Conservation (phyloP, 345 rosid species). For the Camelina laxa region DNA sequence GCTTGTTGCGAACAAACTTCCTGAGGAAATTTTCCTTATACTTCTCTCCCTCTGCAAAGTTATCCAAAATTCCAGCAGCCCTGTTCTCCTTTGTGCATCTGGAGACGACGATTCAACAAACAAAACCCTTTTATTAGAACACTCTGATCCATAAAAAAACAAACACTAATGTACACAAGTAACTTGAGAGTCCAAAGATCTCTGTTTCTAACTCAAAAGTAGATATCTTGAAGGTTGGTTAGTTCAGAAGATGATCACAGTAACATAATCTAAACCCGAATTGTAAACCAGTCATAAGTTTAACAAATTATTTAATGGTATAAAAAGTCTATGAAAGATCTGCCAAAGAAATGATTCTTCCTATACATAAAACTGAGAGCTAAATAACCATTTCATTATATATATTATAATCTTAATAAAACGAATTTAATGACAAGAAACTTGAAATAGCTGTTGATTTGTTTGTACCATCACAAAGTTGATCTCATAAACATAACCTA, state of each 20-base stretch:
- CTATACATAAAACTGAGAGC: neutral
- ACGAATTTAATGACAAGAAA: too few species aligned
- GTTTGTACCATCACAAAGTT: neutral
- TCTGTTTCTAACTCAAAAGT: neutral
- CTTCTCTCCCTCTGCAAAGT: conserved; percentile 82
- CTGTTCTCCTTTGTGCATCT: conserved; percentile 89
- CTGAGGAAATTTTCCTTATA: conserved; percentile 75
- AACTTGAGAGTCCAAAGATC: neutral
- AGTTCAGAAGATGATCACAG: conserved; percentile 11
- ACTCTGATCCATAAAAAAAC: neutral
- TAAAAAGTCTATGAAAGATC: neutral
- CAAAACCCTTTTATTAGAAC: neutral
- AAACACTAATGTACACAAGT: neutral
- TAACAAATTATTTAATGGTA: neutral
- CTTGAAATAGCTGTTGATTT: neutral
- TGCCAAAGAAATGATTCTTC: neutral
- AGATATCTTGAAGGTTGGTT: neutral
- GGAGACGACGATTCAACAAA: conserved; percentile 11
- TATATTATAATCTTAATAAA: too few species aligned
- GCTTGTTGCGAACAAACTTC: conserved; percentile 68
- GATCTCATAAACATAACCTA: neutral
- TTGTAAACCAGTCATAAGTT: neutral
- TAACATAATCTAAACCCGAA: neutral
- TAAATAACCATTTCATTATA: neutral
- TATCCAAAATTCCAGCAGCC: conserved; percentile 90